A percentile compares a stretch with the other conserved stretches of the same genome.
phyloP scores from a whole-genome alignment of 108 stramenopile species.

The Fragilaria crotonensis region DNA sequence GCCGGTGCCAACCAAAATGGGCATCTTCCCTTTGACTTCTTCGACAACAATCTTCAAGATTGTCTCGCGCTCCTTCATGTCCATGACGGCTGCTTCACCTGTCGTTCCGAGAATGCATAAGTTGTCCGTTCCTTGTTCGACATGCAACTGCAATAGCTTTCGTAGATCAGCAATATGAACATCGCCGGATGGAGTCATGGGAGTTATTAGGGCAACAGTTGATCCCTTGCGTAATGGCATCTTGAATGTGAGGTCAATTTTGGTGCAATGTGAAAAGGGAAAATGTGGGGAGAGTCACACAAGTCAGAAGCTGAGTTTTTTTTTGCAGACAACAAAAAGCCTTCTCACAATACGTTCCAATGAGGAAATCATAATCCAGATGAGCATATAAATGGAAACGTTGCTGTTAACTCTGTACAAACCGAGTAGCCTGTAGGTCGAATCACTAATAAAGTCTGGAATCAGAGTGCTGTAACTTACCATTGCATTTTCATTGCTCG shows the following conservation, averaged over 20 bases:
- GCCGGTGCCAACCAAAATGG: conserved; percentile 74
- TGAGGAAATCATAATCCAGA: no score
- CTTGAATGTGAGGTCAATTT: neutral
- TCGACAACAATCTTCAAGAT: conserved; percentile 68
- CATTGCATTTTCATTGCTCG: no score
- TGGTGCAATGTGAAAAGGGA: no score
- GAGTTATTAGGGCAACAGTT: conserved; percentile 82
- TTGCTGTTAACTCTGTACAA: no score
- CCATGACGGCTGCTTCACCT: conserved; percentile 83
- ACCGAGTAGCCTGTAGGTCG: no score
- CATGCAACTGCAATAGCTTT: conserved; percentile 64
- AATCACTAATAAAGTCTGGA: no score
- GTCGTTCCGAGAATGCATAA: conserved; percentile 88
- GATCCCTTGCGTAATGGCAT: conserved; percentile 60
- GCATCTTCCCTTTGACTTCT: conserved; percentile 68
- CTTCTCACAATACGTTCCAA: no score
- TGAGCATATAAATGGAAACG: no score
- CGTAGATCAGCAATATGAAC: conserved; percentile 68
- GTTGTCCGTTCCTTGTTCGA: conserved; percentile 75
- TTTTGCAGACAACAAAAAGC: no score
- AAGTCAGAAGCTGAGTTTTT: no score
- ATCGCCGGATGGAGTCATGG: conserved; percentile 58
- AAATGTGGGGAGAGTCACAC: no score
- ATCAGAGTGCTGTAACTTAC: no score
- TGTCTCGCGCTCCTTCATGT: conserved; percentile 64